These are phyloP conservation scores for Mycena vitilis DNA, from an alignment of 768 basidiomycete genomes.

Conservation along the genomic window DNA sequence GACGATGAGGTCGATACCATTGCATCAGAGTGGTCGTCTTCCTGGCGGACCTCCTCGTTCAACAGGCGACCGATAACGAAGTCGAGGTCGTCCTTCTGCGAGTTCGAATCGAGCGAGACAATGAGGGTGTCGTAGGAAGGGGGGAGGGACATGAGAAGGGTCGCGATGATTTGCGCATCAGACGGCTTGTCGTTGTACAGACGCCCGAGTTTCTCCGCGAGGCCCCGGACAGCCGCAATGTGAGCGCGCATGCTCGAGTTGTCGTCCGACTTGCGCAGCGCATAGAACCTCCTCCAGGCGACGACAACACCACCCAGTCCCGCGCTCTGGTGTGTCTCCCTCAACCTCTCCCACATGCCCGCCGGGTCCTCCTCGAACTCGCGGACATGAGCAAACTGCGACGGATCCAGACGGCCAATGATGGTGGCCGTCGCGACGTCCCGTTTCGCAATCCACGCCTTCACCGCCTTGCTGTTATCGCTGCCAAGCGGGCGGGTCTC, in stretches of 20 bases:
- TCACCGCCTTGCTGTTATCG: slow-evolving; percentile 17
- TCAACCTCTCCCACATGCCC: slow-evolving; percentile 26
- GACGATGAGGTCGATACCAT: too few relatives aligned
- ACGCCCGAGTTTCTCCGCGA: slow-evolving; percentile 21
- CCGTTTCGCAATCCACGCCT: slow-evolving; percentile 20
- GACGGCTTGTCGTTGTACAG: slow-evolving; percentile 26
- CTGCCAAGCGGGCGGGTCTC: slow-evolving; percentile 14
- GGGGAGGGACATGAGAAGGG: slow-evolving; percentile 27
- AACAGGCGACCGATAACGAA: slow-evolving; percentile 21
- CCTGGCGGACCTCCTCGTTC: slow-evolving; percentile 23
- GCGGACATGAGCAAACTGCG: slow-evolving; percentile 23
- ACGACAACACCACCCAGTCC: slow-evolving; percentile 17
- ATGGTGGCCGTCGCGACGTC: slow-evolving; percentile 24
- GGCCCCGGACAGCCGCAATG: slow-evolving; percentile 19
- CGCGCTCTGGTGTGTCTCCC: slow-evolving; percentile 12
- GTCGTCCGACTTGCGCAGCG: slow-evolving; percentile 7
- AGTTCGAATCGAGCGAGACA: slow-evolving; percentile 11
- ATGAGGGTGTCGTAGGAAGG: slow-evolving; percentile 20
- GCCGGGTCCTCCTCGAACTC: slow-evolving; percentile 25
- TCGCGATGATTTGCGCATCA: slow-evolving; percentile 28
- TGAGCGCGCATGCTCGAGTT: slow-evolving; percentile 18
- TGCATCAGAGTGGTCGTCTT: neutral
- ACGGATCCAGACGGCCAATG: slow-evolving; percentile 19
- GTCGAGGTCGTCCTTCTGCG: slow-evolving; percentile 17
- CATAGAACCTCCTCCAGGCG: slow-evolving; percentile 15